Percentiles rank a stretch among this genome's conserved stretches.
These are phyloP conservation scores for Calonectria pauciramosa DNA, from an alignment of 2,329 filamentous ascomycete genomes.

Conservation along the genomic window DNA sequence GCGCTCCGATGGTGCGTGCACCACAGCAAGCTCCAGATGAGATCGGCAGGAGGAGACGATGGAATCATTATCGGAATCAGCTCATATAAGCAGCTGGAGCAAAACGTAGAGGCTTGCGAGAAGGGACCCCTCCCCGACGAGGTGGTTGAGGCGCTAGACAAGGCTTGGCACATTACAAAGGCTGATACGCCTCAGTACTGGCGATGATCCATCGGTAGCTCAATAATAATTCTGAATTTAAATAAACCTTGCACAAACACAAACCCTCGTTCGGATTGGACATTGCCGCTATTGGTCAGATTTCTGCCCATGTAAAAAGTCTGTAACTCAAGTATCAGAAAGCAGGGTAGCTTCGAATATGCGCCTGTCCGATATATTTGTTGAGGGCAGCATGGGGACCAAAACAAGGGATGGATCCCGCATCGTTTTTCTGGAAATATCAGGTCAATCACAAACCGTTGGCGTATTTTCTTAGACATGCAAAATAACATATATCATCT, in stretches of 20 bases:
- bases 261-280: background rate
- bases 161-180: conserved; percentile 26
- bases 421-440: background rate
- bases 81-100: conserved; percentile 61
- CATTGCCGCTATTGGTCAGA: background rate
- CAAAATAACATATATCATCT: no score
- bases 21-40: conserved; percentile 66
- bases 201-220: background rate
- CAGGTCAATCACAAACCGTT: background rate
- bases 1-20: conserved; percentile 78
- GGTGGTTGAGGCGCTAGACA: conserved; percentile 67
- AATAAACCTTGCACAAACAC: background rate
- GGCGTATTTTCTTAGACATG: no score
- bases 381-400: background rate
- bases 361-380: background rate
- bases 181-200: conserved; percentile 49
- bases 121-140: conserved; percentile 79
- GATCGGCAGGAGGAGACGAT: conserved; percentile 54
- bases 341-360: background rate
- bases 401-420: background rate
- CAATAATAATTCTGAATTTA: background rate
- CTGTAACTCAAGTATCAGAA: no score
- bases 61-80: conserved; percentile 66
- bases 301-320: no score
- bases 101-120: conserved; percentile 64